Evolutionary conservation across 352 stramenopile species (phyloP).

Genomic region (Pythium rhizo-oryzae): DNA sequence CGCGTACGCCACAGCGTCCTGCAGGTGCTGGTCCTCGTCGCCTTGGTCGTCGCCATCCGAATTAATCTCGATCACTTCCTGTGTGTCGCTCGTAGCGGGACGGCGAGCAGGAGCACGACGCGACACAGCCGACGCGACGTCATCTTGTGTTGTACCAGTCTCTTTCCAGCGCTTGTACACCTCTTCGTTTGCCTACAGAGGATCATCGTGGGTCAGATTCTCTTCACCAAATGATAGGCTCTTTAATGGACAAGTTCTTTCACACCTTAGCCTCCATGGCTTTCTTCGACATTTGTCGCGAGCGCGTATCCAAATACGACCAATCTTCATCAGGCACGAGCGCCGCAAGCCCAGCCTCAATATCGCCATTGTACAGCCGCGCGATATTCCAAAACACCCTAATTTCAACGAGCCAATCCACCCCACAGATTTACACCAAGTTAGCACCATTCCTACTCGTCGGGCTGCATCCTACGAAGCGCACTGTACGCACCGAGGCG

Average conservation of each 20-base stretch:
- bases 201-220: too few species aligned
- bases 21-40: conserved; percentile 13
- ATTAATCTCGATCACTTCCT: conserved; percentile 29
- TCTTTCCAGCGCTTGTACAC: conserved; percentile 74
- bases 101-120: background rate
- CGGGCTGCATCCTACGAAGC: too few species aligned
- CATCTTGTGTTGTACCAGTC: conserved; percentile 9
- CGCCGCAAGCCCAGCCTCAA: conserved; percentile 61
- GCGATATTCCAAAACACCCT: conserved; percentile 89
- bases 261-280: conserved; percentile 75
- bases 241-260: background rate
- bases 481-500: conserved; percentile 45
- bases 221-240: background rate
- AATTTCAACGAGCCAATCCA: background rate
- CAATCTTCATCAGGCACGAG: conserved; percentile 84
- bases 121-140: background rate
- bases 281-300: conserved; percentile 74
- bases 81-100: background rate
- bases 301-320: conserved; percentile 79
- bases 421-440: background rate
- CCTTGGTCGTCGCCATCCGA: conserved; percentile 24
- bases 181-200: conserved; percentile 61
- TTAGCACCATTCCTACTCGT: background rate
- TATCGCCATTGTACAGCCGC: conserved; percentile 72
- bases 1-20: conserved; percentile 25